Evolutionary conservation across 805 yeast species (phyloP), one percentile per base, ranked within the genome.

Genomic region (Schwanniomyces polymorphus): DNA sequence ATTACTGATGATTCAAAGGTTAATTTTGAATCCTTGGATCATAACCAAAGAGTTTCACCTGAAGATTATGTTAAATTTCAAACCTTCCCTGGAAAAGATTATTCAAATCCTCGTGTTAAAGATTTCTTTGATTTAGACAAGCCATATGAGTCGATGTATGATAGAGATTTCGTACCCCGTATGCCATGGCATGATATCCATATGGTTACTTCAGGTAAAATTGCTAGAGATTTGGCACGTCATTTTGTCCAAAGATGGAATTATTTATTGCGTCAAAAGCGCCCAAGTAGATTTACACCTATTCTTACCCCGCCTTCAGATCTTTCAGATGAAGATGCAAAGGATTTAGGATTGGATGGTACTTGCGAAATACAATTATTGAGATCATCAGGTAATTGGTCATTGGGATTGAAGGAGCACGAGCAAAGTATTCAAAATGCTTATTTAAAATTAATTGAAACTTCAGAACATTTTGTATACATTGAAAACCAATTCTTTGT

Each of bases 101-200:
- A 94, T 64, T 91, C 98, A 0, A 94, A 94, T 63, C 97, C 99
- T 2, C 79, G 99, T 53, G 90, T 88, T 12, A 85, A 86, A 58
- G 99, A 94, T 64, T 94, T 94, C 63, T 79, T 64, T 59, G 85
- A 78, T 3, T 75, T 94, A 48, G 89, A 91, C 52, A 82, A 84
- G 55, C 98, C 99, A 2, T 90, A 85, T 59, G 95, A 89, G 43
- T 88, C 89, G 18, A 86, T 92, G 94, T 90, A 90, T 60, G 96
- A 94, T 64, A 79, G 99, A 50, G 73, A 78, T 12, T 65, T 65
- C 16, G 78, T 81, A 17, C 98, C 99, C 2, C 80, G 99, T 57
- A 94, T 94, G 99, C 99, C 99, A 8, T 94, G 99, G 99, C 99
- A 94, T 66, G 99, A 94, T 76, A 89, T 94, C 33, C 98, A 94